Evolutionary conservation across 2,329 filamentous ascomycete species (phyloP).

Genomic region (Aspergillus piperis): DNA sequence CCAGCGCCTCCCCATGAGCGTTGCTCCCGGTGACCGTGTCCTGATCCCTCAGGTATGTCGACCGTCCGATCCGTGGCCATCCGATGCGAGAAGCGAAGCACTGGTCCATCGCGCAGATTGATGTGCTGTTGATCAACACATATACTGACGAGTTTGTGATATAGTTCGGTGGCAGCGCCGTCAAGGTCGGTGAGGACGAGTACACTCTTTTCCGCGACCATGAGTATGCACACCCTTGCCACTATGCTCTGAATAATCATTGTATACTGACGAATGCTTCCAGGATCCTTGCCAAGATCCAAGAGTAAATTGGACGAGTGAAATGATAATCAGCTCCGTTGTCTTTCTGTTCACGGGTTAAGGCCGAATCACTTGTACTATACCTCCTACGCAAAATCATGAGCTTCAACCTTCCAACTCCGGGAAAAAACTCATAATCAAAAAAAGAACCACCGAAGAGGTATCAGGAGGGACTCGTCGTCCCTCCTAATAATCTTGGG

Average conservation of each 20-base stretch:
- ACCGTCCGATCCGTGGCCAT: constrained; percentile 13
- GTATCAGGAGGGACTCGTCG: constrained; percentile 8
- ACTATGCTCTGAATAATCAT: not conserved
- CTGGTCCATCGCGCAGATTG: not conserved
- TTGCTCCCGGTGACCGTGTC: constrained; percentile 82
- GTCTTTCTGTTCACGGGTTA: constrained; percentile 24
- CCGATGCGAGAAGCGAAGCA: not conserved
- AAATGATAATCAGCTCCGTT: constrained; percentile 12
- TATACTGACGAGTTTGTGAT: constrained; percentile 24
- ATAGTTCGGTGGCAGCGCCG: constrained; percentile 87
- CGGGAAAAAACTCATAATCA: constrained; percentile 27
- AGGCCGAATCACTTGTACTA: constrained; percentile 32
- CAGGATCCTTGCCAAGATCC: constrained; percentile 98
- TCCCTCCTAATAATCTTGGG: constrained; percentile 14
- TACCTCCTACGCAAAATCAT: constrained; percentile 34
- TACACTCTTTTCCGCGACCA: constrained; percentile 94
- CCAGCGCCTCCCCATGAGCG: constrained; percentile 81
- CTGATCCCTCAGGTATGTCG: constrained; percentile 84
- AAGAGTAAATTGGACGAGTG: constrained; percentile 66
- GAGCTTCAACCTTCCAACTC: constrained; percentile 26
- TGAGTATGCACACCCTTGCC: constrained; percentile 69
- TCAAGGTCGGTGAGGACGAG: constrained; percentile 98
- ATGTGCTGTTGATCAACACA: not conserved
- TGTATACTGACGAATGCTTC: constrained; percentile 18
- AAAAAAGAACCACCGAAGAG: constrained; percentile 8